Conservation (phyloP, 371 early-diverging fungal species). For the Nematocida sp. region DNA sequence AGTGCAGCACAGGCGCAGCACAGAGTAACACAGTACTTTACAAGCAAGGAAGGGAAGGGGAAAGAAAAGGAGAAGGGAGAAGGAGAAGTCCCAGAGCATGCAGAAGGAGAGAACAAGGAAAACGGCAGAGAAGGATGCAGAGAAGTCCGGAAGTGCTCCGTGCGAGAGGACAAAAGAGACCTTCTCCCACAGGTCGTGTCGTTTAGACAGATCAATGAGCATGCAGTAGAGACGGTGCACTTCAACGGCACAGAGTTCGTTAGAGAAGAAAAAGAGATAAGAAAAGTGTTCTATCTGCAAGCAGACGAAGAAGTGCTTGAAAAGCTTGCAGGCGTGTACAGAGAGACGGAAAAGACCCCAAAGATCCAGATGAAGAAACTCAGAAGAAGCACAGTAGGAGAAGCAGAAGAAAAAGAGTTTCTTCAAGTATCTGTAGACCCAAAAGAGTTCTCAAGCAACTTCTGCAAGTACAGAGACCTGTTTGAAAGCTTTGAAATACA, state of each 20-base stretch:
- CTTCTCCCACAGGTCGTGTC: not conserved
- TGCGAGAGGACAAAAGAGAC: not conserved
- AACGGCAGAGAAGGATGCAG: too few relatives aligned
- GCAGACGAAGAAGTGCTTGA: not conserved
- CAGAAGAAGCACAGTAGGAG: not conserved
- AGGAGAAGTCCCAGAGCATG: not conserved
- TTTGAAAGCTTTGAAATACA: slow-evolving; percentile 32
- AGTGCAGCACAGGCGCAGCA: not conserved
- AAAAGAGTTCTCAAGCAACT: slow-evolving; percentile 12
- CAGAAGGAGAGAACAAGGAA: too few relatives aligned
- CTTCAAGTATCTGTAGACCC: slow-evolving; percentile 19
- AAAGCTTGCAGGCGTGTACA: not conserved
- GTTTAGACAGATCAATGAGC: not conserved
- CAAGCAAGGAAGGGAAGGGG: not conserved
- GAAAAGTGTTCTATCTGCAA: slow-evolving; percentile 42
- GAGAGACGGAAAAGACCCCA: not conserved
- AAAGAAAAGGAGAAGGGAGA: not conserved
- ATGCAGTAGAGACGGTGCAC: not conserved
- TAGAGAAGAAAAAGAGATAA: not conserved
- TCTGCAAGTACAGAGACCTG: slow-evolving; percentile 9
- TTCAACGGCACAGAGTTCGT: not conserved
- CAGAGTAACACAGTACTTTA: not conserved
- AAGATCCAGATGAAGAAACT: slow-evolving; percentile 5
- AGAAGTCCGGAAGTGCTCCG: too few relatives aligned
- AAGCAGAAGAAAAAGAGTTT: not conserved